Evolutionary conservation across 306 rosid species (phyloP), one percentile per base, ranked within the genome.

Genomic region (cucumber (Cucumis sativus)): DNA sequence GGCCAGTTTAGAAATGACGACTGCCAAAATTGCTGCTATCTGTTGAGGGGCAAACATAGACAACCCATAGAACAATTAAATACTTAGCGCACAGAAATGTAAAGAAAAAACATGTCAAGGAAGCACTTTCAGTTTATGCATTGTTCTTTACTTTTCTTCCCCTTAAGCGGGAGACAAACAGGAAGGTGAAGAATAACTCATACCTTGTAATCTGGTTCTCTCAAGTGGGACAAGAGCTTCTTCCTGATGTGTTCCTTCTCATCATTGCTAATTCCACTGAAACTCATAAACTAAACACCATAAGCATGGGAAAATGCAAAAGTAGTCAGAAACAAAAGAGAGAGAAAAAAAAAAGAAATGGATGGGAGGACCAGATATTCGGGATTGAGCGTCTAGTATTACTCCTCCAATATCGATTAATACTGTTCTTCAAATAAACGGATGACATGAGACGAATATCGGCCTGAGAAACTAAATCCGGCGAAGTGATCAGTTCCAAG

Each of bases 401-500:
- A 72, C 75, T 83, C 77, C 98, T 91, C 98, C 98, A 95, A 79
- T 95, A 87, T 20, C 98, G 92, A 77, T 87, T 90, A 49, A 95
- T 75, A 71, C 91, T 87, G 54, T 95, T 95, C 84, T 95, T 95
- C 80, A 95, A 92, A 81, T 84, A 89, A 47, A 95, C 90, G 1
- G 97, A 84, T 45, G 98, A 97, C 97, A 95, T 78, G 84, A 95
- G 80, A 40, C 97, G 93, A 81, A 92, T 90, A 82, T 95, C 96
- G n/a, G 80, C 87, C 56, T 87, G 96, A 59, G 91, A 52, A 45
- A 78, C 93, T 78, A 90, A 90, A 92, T 90, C 93, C 64, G 87
- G 90, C 0, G 97, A 90, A n/a, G 86, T 90, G 79, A 95, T 90
- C 23, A 95, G 74, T 79, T 95, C 97, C 97, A 95, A 84, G 62